A percentile compares a stretch with the other conserved stretches of the same genome.
Conservation (phyloP, 352 stramenopile genomes). For the Globisporangium yorkense region DNA sequence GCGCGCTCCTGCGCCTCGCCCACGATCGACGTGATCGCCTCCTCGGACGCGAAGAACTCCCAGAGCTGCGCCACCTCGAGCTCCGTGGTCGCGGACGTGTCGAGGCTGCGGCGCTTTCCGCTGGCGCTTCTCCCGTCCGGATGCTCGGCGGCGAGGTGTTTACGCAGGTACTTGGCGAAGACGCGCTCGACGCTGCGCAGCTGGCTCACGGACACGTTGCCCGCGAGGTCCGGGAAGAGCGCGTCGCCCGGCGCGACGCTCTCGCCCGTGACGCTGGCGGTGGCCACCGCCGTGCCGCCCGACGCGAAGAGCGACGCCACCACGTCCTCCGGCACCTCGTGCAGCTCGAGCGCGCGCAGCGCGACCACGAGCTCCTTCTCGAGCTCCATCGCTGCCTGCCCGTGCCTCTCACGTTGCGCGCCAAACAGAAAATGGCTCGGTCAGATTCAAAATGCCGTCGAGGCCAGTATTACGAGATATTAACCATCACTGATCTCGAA, state of each 20-base stretch:
- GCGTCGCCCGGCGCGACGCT: slow-evolving; percentile 16
- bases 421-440: slow-evolving; percentile 1
- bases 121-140: not conserved
- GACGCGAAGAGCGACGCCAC: slow-evolving; percentile 64
- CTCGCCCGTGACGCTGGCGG: slow-evolving; percentile 9
- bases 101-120: slow-evolving; percentile 1
- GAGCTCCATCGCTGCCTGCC: slow-evolving; percentile 20
- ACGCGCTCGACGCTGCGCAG: slow-evolving; percentile 48
- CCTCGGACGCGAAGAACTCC: slow-evolving; percentile 53
- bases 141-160: slow-evolving; percentile 18
- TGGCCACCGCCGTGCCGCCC: slow-evolving; percentile 46
- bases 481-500: too few relatives aligned
- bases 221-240: slow-evolving; percentile 23
- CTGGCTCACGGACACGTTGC: slow-evolving; percentile 30
- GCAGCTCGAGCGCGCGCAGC: slow-evolving; percentile 55
- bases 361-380: slow-evolving; percentile 55
- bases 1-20: slow-evolving; percentile 25
- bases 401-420: not conserved
- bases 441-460: not conserved
- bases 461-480: not conserved
- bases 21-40: slow-evolving; percentile 30
- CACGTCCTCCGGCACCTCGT: slow-evolving; percentile 36
- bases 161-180: slow-evolving; percentile 46
- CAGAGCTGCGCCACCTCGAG: slow-evolving; percentile 31
- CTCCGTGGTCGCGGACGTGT: slow-evolving; percentile 5